Conservation (phyloP, 2,329 filamentous ascomycete species). For the Dothistroma septosporum region DNA sequence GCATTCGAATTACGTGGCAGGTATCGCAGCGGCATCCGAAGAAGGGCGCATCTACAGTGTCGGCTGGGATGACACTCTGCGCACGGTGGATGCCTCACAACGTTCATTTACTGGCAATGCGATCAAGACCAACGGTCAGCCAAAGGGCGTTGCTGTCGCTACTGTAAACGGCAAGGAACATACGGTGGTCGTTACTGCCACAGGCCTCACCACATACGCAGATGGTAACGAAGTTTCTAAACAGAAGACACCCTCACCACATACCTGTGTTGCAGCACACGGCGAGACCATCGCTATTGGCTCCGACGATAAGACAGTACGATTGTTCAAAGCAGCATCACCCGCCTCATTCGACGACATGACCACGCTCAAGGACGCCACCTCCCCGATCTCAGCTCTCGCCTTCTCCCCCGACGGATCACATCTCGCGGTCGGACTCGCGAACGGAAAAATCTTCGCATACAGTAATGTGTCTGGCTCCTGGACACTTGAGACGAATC, state of each 20-base stretch:
- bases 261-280: conserved; percentile 66
- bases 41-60: conserved; percentile 67
- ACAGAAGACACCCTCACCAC: conserved; percentile 55
- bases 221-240: conserved; percentile 46
- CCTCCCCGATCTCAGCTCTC: conserved; percentile 70
- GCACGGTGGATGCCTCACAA: conserved; percentile 69
- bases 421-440: conserved; percentile 75
- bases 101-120: conserved; percentile 70
- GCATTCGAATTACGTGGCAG: conserved; percentile 81
- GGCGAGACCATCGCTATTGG: conserved; percentile 70
- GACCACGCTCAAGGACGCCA: conserved; percentile 62
- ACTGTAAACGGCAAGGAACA: conserved; percentile 51
- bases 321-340: conserved; percentile 64
- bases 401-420: conserved; percentile 76
- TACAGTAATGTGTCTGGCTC: conserved; percentile 51
- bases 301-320: conserved; percentile 67
- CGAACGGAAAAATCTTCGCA: conserved; percentile 80
- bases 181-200: conserved; percentile 50
- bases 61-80: conserved; percentile 90
- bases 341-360: conserved; percentile 47
- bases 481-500: conserved; percentile 72
- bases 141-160: conserved; percentile 65
- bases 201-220: conserved; percentile 57
- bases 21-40: conserved; percentile 58
- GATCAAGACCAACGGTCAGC: conserved; percentile 69